phyloP scores from a whole-genome alignment of 2,329 filamentous ascomycete species.

The Rugonectria rugulosa region DNA sequence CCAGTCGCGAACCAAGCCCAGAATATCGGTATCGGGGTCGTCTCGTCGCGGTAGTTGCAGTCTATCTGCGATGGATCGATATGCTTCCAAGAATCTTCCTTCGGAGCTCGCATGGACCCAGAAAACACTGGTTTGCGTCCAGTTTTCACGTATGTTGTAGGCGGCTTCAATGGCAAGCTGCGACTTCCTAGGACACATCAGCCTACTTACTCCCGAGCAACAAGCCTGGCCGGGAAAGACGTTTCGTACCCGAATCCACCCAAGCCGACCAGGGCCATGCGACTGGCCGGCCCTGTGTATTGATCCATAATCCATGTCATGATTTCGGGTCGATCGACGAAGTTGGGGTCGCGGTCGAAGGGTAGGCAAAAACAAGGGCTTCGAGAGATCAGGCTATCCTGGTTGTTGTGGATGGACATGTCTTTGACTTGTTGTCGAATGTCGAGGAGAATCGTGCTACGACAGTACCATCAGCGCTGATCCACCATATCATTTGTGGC shows the following conservation, averaged over 20 bases:
- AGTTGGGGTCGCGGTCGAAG: constrained; percentile 10
- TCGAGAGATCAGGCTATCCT: no score
- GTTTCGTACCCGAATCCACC: constrained; percentile 12
- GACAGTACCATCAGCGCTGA: no score
- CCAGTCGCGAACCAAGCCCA: constrained; percentile 13
- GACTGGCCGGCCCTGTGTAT: neutral
- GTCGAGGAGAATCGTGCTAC: no score
- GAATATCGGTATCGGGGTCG: constrained; percentile 6
- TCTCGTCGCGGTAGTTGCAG: constrained; percentile 7
- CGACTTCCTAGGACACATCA: constrained; percentile 11
- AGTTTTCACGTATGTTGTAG: neutral
- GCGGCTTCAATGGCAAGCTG: constrained; percentile 19
- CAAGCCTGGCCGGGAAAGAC: neutral
- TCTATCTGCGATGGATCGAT: constrained; percentile 12
- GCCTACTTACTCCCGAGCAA: neutral
- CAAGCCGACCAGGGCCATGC: constrained; percentile 16
- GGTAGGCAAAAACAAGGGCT: constrained; percentile 10
- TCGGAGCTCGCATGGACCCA: constrained; percentile 13
- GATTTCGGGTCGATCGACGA: constrained; percentile 10
- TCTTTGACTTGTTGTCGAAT: no score
- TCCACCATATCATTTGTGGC: no score
- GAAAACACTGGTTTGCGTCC: constrained; percentile 8
- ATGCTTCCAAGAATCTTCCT: constrained; percentile 10
- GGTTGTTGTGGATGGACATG: no score
- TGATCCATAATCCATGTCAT: constrained; percentile 4